Conservation (phyloP, 2,329 filamentous ascomycete genomes). For the Diaporthe capsici region DNA sequence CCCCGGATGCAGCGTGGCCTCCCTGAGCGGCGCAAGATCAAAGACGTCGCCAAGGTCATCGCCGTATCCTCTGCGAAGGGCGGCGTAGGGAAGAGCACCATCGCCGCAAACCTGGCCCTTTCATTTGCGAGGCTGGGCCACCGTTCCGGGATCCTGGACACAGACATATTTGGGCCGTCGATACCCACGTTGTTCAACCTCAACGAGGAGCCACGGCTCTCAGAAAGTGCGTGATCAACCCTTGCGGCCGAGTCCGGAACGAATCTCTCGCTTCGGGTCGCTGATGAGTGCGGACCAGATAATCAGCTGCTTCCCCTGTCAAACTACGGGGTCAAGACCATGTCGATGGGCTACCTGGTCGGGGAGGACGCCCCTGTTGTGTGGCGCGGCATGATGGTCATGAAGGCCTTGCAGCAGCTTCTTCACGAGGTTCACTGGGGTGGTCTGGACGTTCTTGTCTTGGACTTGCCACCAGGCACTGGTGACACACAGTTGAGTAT, state of each 20-base stretch:
- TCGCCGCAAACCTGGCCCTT: slow-evolving; percentile 89
- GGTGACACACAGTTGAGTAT: slow-evolving; percentile 98
- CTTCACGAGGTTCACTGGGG: slow-evolving; percentile 97
- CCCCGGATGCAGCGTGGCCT: slow-evolving; percentile 85
- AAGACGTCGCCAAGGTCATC: slow-evolving; percentile 89
- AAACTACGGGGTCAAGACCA: slow-evolving; percentile 96
- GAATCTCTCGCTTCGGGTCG: neutral
- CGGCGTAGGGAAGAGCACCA: slow-evolving; percentile 97
- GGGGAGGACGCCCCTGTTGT: slow-evolving; percentile 86
- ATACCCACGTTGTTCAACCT: slow-evolving; percentile 92
- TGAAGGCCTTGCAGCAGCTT: slow-evolving; percentile 96
- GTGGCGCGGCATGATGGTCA: slow-evolving; percentile 97
- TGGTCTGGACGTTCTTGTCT: slow-evolving; percentile 86
- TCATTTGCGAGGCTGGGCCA: slow-evolving; percentile 87
- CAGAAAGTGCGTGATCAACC: slow-evolving; percentile 69
- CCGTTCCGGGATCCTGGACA: slow-evolving; percentile 89
- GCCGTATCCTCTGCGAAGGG: slow-evolving; percentile 98
- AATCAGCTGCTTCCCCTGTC: slow-evolving; percentile 89
- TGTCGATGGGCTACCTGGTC: slow-evolving; percentile 98
- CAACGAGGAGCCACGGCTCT: slow-evolving; percentile 82
- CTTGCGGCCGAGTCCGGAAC: neutral
- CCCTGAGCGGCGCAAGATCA: slow-evolving; percentile 84
- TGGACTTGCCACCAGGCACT: slow-evolving; percentile 94
- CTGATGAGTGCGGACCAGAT: slow-evolving; percentile 59
- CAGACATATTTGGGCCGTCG: slow-evolving; percentile 96